Conservation (phyloP, 345 rosid genomes). For the Eucalyptus tenuipes region DNA sequence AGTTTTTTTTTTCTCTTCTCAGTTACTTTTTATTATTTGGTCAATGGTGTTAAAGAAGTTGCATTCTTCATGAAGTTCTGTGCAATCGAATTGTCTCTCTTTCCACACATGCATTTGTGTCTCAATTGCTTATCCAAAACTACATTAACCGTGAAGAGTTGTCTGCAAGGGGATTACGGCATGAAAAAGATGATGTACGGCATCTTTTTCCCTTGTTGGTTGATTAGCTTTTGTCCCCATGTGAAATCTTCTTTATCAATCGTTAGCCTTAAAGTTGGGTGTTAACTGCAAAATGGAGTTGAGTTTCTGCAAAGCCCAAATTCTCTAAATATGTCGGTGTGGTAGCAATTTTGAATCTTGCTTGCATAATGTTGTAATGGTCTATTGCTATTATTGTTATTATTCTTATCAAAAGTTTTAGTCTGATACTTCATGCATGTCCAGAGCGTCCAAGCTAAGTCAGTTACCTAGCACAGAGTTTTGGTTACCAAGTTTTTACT, state of each 20-base stretch:
- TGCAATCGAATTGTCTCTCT: neutral
- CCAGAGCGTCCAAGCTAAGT: neutral
- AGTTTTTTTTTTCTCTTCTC: neutral
- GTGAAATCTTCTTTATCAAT: neutral
- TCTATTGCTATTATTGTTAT: neutral
- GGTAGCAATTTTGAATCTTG: neutral
- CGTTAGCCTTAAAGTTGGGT: neutral
- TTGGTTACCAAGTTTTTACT: neutral
- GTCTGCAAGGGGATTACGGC: neutral
- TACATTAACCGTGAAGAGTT: neutral
- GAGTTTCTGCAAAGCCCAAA: neutral
- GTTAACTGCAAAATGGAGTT: neutral
- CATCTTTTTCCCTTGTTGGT: neutral
- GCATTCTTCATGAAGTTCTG: neutral
- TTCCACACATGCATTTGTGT: neutral
- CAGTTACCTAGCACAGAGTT: neutral
- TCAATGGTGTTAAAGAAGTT: neutral
- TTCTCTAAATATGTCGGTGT: neutral
- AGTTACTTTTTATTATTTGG: neutral
- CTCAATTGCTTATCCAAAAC: neutral
- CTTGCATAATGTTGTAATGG: neutral
- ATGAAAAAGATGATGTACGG: neutral
- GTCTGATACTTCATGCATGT: neutral
- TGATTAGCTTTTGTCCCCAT: neutral
- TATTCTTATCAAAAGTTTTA: neutral